Evolutionary conservation across 164 flowering plant genomes (phyloP), one percentile per base, ranked within the genome.

Genomic region (Buxus sempervirens): DNA sequence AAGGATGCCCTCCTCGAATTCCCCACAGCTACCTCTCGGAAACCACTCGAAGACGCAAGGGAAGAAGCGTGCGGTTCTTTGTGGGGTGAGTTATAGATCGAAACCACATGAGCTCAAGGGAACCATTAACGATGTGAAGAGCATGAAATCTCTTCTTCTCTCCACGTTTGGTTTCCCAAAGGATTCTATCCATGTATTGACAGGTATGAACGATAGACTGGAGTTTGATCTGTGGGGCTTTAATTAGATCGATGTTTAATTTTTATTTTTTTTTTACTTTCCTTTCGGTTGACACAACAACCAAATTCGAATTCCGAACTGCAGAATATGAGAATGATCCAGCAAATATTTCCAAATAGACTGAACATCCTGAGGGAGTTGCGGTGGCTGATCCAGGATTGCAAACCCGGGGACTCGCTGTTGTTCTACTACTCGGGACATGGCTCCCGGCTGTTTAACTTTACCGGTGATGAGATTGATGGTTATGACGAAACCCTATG

Each of bases 371-470:
- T 66, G 58, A 67, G 15, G 74, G 90, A 91, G n/a, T 36, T 93
- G 73, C 70, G 68, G 20, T 90, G 96, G 97, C 90, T 92, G 9
- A 76, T 90, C 10, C 67, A 79, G 22, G 91, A 77, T 14, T 79
- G 86, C 70, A 78, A 73, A 62, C 48, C 88, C 0, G 93, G 96
- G 5, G 98, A 93, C 76, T 93, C 98, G 0, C 67, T 93, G 68
- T 90, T 93, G 70, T 90, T 93, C 68, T 85, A 87, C 81, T 93
- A 74, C 82, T 89, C 96, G 0, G 98, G 98, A 54, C 98, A 93
- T 71, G 93, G 91, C 1, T 73, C 88, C 7, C 82, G 75, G 54
- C 77, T 74, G 65, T 42, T 5, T 0, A 80, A 90, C 62, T 55
- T 23, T 32, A 71, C 67, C 54, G 79, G 78, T 3, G 93, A 90